Evolutionary conservation across 2,329 filamentous ascomycete genomes (phyloP), one percentile per base, ranked within the genome.

Genomic region (Nemania abortiva): DNA sequence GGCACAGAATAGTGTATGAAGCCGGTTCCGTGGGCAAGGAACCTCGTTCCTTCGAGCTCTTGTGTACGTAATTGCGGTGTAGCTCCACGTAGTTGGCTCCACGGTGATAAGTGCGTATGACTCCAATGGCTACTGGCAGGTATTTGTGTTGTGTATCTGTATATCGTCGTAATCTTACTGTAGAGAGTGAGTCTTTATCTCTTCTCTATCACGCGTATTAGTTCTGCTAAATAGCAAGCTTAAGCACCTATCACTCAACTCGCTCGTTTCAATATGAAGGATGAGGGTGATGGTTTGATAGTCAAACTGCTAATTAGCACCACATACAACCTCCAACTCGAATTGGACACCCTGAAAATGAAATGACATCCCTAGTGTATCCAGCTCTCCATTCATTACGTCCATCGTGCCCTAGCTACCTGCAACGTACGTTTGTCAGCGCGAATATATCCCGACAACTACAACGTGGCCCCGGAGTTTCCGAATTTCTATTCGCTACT

Each of bases 61-160:
- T 54, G 6, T 37, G 31, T 37, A 54, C 42, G 42, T 47, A 47
- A 47, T 47, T 37, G 18, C 42, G 42, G 42, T 47, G 42, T 47
- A 47, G n/a, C 42, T 47, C 42, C 42, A 47, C 42, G 42, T 47
- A 47, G 42, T 18, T 20, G 20, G 42, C 42, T 20, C 18, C 6
- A 47, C 18, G 5, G 42, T n/a, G 42, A 47, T 47, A n/a, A 20
- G 42, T 47, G 18, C 42, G 42, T 47, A 47, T 47, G n/a, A n/a
- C n/a, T n/a, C n/a, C n/a, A n/a, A n/a, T n/a, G n/a, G n/a, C n/a
- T n/a, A n/a, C n/a, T n/a, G n/a, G n/a, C n/a, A n/a, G n/a, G n/a
- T n/a, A n/a, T n/a, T n/a, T n/a, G n/a, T n/a, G n/a, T n/a, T n/a
- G n/a, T n/a, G n/a, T n/a, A n/a, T n/a, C n/a, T n/a, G n/a, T n/a